These are phyloP conservation scores for Neurospora sp. DNA, from an alignment of 2,329 filamentous ascomycete species.

Conservation along the genomic window DNA sequence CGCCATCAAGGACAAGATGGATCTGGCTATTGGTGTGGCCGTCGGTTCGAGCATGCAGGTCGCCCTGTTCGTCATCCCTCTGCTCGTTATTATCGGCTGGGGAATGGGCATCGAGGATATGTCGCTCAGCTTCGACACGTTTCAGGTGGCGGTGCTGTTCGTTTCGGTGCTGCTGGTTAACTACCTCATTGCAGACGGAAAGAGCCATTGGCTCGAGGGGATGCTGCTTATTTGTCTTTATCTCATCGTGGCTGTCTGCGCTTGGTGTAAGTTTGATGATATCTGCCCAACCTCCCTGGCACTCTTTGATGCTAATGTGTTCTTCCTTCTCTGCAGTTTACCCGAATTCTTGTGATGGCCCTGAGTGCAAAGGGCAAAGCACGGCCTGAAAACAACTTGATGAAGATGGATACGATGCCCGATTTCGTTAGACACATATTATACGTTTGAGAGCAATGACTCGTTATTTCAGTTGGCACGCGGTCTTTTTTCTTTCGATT, in stretches of 20 bases:
- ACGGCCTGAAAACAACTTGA: not conserved
- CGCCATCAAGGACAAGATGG: constrained; percentile 78
- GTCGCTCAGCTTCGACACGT: constrained; percentile 78
- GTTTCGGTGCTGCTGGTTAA: constrained; percentile 78
- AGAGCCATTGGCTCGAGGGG: constrained; percentile 76
- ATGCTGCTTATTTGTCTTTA: constrained; percentile 68
- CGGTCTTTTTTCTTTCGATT: not conserved
- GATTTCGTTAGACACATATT: not conserved
- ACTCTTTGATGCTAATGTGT: not conserved
- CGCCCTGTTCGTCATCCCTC: constrained; percentile 66
- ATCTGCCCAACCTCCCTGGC: not conserved
- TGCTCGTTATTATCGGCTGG: constrained; percentile 72
- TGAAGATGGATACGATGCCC: not conserved
- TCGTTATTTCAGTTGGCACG: not conserved
- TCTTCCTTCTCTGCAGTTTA: not conserved
- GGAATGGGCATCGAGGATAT: constrained; percentile 61
- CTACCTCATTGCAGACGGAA: constrained; percentile 74
- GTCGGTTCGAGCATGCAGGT: constrained; percentile 77
- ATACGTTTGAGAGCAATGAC: not conserved
- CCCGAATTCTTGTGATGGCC: not conserved
- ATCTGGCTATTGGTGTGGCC: constrained; percentile 70
- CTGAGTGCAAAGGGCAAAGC: not conserved
- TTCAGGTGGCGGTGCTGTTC: constrained; percentile 80
- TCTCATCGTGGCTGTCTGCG: constrained; percentile 63
- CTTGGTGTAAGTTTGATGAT: constrained; percentile 43